Evolutionary conservation across 1,284 basidiomycete species (phyloP), one percentile per base, ranked within the genome.

Genomic region (Pulchroboletus neoregius): DNA sequence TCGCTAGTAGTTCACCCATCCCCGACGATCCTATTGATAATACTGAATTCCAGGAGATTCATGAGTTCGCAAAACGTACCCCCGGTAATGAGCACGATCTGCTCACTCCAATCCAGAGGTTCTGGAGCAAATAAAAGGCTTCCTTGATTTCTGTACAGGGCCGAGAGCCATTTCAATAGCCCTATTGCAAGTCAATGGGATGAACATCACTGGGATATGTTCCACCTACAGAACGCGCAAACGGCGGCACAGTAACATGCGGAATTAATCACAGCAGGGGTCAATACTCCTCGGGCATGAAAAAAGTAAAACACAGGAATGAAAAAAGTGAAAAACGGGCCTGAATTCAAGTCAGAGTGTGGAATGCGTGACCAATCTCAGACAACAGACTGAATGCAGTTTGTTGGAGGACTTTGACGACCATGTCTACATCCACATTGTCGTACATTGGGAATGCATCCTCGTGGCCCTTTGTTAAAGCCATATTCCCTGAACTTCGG

Each of bases 71-170:
- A 16, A 44, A 20, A 40, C 78, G 43, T 48, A 90, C 92, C 93
- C 51, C 94, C 94, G 9, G 94, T 96, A 45, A 97, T 75, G 22
- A 96, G 72, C 3, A 95, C 84, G 50, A 94, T 80, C 66, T 96
- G 88, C 38, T 91, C 82, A 28, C 78, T 78, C 91, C 91, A 94
- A 57, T 89, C 80, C 30, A 91, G 65, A 33, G 70, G 75, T 11
- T 68, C 61, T 2, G 83, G 81, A 4, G 75, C 72, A 51, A 79
- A 81, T 16, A 89, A 60, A 39, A 83, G 60, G 54, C 71, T 82
- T 16, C 77, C 78, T 61, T 85, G 83, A 61, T 90, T 91, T 48
- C 86, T 74, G 61, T 88, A 88, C 43, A 88, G 56, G 39, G 71
- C 72, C 10, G 88, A 88, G 51, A 74, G 71, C 80, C 87, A 87